These are phyloP conservation scores for Verticillium nubilum DNA, from an alignment of 2,329 filamentous ascomycete species.

Conservation along the genomic window DNA sequence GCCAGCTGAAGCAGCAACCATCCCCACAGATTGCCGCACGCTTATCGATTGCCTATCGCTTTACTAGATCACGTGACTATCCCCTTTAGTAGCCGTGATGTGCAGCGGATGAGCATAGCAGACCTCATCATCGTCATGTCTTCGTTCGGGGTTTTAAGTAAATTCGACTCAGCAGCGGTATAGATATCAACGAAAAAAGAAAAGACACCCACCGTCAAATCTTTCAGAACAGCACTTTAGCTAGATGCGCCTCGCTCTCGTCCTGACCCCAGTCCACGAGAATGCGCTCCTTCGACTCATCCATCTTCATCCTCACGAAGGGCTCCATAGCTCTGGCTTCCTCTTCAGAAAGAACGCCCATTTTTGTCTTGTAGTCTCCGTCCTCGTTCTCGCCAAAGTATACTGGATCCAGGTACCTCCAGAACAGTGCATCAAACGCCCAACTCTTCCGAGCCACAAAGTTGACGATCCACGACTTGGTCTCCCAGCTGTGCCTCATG, in stretches of 20 bases:
- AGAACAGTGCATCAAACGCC: constrained; percentile 30
- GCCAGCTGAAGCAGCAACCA: background rate
- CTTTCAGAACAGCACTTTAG: too few species aligned
- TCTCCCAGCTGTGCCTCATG: constrained; percentile 31
- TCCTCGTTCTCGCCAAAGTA: constrained; percentile 23
- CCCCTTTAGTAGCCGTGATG: too few species aligned
- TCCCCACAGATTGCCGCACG: background rate
- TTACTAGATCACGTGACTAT: background rate
- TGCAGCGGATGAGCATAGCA: too few species aligned
- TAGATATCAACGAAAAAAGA: too few species aligned
- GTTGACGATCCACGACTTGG: constrained; percentile 23
- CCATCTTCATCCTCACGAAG: constrained; percentile 10
- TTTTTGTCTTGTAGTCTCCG: constrained; percentile 13
- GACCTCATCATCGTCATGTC: too few species aligned
- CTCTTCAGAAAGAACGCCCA: constrained; percentile 14
- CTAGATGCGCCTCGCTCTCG: too few species aligned
- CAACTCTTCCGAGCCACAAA: constrained; percentile 30
- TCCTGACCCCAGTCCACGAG: too few species aligned
- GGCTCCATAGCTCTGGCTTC: constrained; percentile 17
- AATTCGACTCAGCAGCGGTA: too few species aligned
- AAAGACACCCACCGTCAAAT: too few species aligned
- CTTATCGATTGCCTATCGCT: background rate
- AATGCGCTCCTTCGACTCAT: too few species aligned
- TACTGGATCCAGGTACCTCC: constrained; percentile 27
- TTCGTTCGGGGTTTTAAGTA: too few species aligned